These are phyloP conservation scores for Amesomyces nigricolor DNA, from an alignment of 2,329 filamentous ascomycete species.

Conservation along the genomic window DNA sequence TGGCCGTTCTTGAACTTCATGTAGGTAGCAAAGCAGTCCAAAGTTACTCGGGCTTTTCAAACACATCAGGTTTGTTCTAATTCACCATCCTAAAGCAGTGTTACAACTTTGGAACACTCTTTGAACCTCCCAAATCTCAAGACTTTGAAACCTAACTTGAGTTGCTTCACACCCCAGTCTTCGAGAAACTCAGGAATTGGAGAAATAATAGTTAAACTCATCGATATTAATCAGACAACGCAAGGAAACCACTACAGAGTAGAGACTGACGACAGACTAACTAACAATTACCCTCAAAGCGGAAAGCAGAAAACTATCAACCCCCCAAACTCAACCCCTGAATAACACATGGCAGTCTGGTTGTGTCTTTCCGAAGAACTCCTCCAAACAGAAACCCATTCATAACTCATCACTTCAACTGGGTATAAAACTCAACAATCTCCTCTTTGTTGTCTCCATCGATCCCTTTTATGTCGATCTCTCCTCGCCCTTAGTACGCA, in stretches of 20 bases:
- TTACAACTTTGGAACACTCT: background rate
- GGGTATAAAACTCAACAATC: constrained; percentile 10
- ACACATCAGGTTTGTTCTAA: no score
- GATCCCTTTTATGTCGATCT: background rate
- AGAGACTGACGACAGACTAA: background rate
- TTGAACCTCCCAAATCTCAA: background rate
- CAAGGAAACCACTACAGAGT: background rate
- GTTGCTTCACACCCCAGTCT: no score
- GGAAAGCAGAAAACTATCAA: background rate
- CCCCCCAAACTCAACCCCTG: background rate
- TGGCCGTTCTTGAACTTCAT: no score
- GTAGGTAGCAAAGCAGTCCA: no score
- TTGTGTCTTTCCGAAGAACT: background rate
- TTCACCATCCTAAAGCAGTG: no score
- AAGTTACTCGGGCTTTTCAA: no score
- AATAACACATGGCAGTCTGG: background rate
- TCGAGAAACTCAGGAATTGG: no score
- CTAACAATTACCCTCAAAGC: background rate
- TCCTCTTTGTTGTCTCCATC: background rate
- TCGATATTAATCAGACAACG: background rate
- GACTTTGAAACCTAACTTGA: background rate
- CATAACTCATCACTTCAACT: constrained; percentile 3
- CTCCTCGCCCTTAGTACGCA: constrained; percentile 1
- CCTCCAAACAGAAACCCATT: background rate
- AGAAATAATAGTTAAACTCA: background rate